A percentile compares a stretch with the other conserved stretches of the same genome.
Conservation (phyloP, 768 basidiomycete genomes). For the Podaxis mareebaensis region DNA sequence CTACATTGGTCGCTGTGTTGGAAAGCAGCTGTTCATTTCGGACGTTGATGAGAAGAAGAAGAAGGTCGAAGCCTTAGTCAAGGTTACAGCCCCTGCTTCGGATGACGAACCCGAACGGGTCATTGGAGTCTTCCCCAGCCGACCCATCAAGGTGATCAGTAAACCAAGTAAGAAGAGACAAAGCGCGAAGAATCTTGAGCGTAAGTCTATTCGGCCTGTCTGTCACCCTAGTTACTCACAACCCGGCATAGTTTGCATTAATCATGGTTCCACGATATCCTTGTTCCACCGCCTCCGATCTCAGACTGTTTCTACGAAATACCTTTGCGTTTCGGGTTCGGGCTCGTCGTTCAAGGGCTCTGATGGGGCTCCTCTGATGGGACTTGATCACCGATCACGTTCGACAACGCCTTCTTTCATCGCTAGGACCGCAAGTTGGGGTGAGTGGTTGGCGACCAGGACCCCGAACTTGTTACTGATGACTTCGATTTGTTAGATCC, state of each 20-base stretch:
- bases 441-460: conserved; percentile 40
- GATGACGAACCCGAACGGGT: conserved; percentile 82
- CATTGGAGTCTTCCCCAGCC: conserved; percentile 87
- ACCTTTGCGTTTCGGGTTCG: conserved; percentile 93
- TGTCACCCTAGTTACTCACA: conserved; percentile 19
- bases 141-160: conserved; percentile 97
- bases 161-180: conserved; percentile 98
- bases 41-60: conserved; percentile 96
- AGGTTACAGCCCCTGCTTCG: conserved; percentile 76
- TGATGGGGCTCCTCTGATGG: conserved; percentile 85
- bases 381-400: conserved; percentile 69
- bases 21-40: conserved; percentile 93
- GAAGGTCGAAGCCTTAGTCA: conserved; percentile 91
- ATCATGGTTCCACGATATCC: conserved; percentile 94
- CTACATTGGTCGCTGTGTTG: conserved; percentile 90
- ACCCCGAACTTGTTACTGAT: conserved; percentile 13
- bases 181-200: conserved; percentile 88
- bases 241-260: conserved; percentile 74
- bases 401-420: conserved; percentile 85
- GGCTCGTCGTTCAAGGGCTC: conserved; percentile 92
- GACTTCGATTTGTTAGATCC: conserved; percentile 55
- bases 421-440: conserved; percentile 89
- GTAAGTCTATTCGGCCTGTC: conserved; percentile 50
- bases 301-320: conserved; percentile 95
- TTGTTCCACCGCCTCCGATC: conserved; percentile 95